A percentile compares a stretch with the other conserved stretches of the same genome.
These are phyloP conservation scores for Fonsecaea pedrosoi DNA, from an alignment of 2,329 filamentous ascomycete species.

Conservation along the genomic window DNA sequence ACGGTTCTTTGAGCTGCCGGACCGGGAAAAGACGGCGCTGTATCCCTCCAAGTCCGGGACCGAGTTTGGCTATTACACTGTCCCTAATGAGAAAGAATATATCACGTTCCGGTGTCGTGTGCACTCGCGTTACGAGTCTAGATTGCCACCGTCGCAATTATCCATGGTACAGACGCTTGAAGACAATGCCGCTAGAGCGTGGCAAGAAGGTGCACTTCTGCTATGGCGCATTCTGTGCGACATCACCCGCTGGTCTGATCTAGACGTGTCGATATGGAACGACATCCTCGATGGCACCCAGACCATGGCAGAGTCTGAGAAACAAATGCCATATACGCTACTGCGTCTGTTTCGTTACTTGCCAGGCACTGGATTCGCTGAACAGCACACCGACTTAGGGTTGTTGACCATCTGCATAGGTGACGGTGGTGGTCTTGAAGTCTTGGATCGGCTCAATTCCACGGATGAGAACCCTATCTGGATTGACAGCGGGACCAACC, in stretches of 20 bases:
- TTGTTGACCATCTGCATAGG: slow-evolving; percentile 43
- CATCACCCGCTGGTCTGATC: slow-evolving; percentile 36
- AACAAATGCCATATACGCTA: slow-evolving; percentile 36
- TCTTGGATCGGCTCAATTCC: slow-evolving; percentile 32
- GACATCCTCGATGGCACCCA: slow-evolving; percentile 38
- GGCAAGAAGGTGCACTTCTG: slow-evolving; percentile 35
- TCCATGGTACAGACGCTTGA: slow-evolving; percentile 13
- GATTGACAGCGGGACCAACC: slow-evolving; percentile 32
- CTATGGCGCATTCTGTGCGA: slow-evolving; percentile 42
- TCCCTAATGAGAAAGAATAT: slow-evolving; percentile 42
- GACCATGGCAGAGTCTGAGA: slow-evolving; percentile 28
- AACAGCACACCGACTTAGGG: slow-evolving; percentile 41
- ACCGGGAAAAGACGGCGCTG: slow-evolving; percentile 19
- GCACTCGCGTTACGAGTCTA: slow-evolving; percentile 9
- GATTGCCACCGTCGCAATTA: not conserved
- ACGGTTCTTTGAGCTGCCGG: slow-evolving; percentile 24
- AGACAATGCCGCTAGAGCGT: slow-evolving; percentile 30
- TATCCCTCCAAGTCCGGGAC: slow-evolving; percentile 41
- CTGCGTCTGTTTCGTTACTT: slow-evolving; percentile 43
- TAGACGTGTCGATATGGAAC: slow-evolving; percentile 38
- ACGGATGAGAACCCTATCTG: slow-evolving; percentile 23
- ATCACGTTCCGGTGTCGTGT: slow-evolving; percentile 40
- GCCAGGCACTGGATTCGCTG: slow-evolving; percentile 38
- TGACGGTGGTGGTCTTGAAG: slow-evolving; percentile 39
- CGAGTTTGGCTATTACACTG: slow-evolving; percentile 42